Percentiles rank a stretch among this genome's conserved stretches.
Evolutionary conservation across 345 rosid species (phyloP).

Genomic region (Eucalyptus sp.): DNA sequence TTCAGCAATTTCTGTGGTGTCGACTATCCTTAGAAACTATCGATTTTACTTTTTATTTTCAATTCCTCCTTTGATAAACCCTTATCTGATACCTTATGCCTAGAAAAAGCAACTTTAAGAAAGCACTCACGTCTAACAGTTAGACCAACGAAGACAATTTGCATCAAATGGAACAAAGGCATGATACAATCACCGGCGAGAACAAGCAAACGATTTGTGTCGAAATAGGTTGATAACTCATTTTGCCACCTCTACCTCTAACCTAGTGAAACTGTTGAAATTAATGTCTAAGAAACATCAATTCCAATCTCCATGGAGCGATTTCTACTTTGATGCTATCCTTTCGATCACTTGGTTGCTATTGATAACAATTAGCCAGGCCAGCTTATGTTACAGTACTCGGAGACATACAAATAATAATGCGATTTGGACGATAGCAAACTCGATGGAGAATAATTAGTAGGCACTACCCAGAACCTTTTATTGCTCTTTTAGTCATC

Average conservation of each 20-base stretch:
- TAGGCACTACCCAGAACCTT: neutral
- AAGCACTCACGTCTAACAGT: neutral
- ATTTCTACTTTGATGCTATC: neutral
- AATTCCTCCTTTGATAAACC: neutral
- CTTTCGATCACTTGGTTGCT: neutral
- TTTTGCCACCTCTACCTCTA: neutral
- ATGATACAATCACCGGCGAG: neutral
- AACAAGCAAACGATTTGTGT: neutral
- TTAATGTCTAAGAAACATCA: neutral
- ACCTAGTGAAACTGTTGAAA: rapidly evolving
- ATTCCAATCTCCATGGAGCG: neutral
- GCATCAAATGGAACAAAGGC: neutral
- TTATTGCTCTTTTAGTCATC: neutral
- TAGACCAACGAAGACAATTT: neutral
- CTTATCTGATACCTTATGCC: neutral
- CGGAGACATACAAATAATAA: neutral
- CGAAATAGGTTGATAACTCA: neutral
- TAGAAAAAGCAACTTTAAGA: neutral
- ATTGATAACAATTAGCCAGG: neutral
- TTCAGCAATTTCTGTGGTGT: neutral
- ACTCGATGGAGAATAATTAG: neutral
- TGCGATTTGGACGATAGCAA: neutral
- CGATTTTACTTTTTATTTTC: neutral
- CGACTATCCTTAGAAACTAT: neutral
- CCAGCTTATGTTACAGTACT: neutral